Base-by-base conservation (phyloP, 2,329 filamentous ascomycete genomes). In the Clonostachys rosea region DNA sequence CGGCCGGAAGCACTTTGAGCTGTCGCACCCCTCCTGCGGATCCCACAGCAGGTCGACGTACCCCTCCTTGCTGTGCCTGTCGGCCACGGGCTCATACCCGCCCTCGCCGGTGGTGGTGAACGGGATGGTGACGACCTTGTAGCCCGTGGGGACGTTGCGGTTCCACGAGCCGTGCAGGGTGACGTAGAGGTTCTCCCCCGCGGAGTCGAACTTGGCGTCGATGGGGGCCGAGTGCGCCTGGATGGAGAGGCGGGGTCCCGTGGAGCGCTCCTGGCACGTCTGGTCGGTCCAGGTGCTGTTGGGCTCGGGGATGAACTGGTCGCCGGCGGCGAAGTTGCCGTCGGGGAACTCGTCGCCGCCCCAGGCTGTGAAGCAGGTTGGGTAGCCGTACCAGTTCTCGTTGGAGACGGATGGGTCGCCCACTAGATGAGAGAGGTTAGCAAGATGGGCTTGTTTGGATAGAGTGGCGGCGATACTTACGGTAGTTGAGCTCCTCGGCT, bases 401-500 rank as follows among this genome's bases (percentile, higher is more conserved):
- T 62, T 62, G 16, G 51, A 50, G 24, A 54, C 52, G 12, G 57
- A 54, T 12, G 60, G 60, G 36, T 62, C 56, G 7, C 61, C 61
- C 18, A 63, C 61, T 63, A 24, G n/a, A 5, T 11, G 24, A 11
- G 5, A 10, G 9, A 3, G 8, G 24, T 30, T 10, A 30, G 24
- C 24, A 30, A 10, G 9, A 8, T 30, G 24, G 8, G 24, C 8
- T 30, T 10, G 4, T 12, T 20, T 36, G 17, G 20, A 24, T 14
- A 16, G 11, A 13, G 35, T 10, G 5, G 12, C 5, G n/a, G 18
- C 16, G 7, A 14, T n/a, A 50, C 60, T 52, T 55, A 63, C 81
- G 71, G 62, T 78, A 84, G 62, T 86, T 86, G 54, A 86, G 62
- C 62, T 86, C 79, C 56, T 86, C 83, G 5, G 76, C 80, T 2